Evolutionary conservation across 345 rosid genomes (phyloP).

Genomic region (Acer saccharum): DNA sequence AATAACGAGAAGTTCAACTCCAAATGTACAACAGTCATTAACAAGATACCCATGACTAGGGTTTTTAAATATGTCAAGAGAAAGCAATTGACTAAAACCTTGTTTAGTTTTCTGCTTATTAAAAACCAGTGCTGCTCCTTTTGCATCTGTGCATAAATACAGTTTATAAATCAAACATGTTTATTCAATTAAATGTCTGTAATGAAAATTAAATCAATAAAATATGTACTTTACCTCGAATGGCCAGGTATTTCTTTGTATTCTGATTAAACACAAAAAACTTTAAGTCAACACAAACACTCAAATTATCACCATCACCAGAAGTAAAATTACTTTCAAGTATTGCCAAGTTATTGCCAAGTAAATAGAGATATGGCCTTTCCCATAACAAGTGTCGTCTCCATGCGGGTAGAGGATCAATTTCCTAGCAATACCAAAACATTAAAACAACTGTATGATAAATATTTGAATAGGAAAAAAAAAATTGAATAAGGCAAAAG

Average conservation of each 20-base stretch:
- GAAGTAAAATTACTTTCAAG: too few relatives aligned
- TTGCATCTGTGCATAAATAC: slow-evolving; percentile 16
- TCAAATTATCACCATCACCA: neutral
- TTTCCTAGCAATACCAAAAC: neutral
- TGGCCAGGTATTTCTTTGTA: neutral
- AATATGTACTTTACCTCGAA: neutral
- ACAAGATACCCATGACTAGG: slow-evolving; percentile 26
- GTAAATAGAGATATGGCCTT: neutral
- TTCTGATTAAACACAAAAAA: neutral
- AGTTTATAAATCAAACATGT: neutral
- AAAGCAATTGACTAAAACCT: slow-evolving; percentile 33
- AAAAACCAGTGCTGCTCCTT: slow-evolving; percentile 26
- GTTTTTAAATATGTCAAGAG: slow-evolving; percentile 25
- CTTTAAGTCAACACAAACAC: neutral
- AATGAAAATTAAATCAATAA: too few relatives aligned
- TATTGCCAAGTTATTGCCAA: too few relatives aligned
- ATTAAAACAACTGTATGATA: neutral
- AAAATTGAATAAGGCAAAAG: too few relatives aligned
- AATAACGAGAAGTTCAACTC: slow-evolving; percentile 40
- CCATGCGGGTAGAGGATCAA: neutral
- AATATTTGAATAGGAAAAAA: neutral
- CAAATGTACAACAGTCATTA: slow-evolving; percentile 33
- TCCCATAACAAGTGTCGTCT: neutral
- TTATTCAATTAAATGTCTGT: too few relatives aligned
- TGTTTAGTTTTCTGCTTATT: slow-evolving; percentile 23